A percentile compares a stretch with the other conserved stretches of the same genome.
Evolutionary conservation across 495 filamentous ascomycete species (phyloP).

Genomic region (Xylaria scruposa): DNA sequence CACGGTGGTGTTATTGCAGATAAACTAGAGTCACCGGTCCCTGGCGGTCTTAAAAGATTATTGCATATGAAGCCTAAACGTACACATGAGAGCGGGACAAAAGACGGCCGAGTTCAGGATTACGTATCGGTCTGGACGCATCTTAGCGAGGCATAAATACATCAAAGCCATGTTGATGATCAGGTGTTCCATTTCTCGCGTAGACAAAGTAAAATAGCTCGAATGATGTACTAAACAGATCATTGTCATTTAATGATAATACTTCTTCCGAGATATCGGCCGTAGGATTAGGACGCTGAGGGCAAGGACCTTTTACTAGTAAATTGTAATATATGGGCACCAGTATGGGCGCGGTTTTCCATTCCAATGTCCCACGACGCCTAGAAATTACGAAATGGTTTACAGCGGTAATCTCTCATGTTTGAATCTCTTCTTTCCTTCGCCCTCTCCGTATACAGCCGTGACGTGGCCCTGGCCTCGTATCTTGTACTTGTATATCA

Average conservation of each 20-base stretch:
- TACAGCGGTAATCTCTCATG: conserved; percentile 65
- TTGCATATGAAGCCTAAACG: conserved; percentile 69
- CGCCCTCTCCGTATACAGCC: conserved; percentile 73
- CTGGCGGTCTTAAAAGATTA: conserved; percentile 62
- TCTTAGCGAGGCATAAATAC: neutral
- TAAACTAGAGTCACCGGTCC: conserved; percentile 46
- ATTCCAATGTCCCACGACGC: neutral
- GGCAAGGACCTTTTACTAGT: too few relatives aligned
- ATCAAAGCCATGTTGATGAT: too few relatives aligned
- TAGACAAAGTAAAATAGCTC: too few relatives aligned
- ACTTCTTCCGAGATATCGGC: too few relatives aligned
- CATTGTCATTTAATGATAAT: too few relatives aligned
- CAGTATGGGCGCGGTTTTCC: neutral
- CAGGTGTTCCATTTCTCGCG: too few relatives aligned
- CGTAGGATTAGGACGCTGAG: too few relatives aligned
- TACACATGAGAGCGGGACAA: conserved; percentile 65
- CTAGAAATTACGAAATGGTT: neutral
- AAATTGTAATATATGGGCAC: neutral
- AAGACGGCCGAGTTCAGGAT: conserved; percentile 64
- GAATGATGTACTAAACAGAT: too few relatives aligned
- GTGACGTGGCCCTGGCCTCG: conserved; percentile 79
- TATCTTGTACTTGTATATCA: conserved; percentile 95
- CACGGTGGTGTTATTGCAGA: conserved; percentile 60
- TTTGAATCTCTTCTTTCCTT: conserved; percentile 71
- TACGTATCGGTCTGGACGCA: conserved; percentile 62